phyloP scores from a whole-genome alignment of 192 early-diverging fungal species.

The Linnemannia schmuckeri region DNA sequence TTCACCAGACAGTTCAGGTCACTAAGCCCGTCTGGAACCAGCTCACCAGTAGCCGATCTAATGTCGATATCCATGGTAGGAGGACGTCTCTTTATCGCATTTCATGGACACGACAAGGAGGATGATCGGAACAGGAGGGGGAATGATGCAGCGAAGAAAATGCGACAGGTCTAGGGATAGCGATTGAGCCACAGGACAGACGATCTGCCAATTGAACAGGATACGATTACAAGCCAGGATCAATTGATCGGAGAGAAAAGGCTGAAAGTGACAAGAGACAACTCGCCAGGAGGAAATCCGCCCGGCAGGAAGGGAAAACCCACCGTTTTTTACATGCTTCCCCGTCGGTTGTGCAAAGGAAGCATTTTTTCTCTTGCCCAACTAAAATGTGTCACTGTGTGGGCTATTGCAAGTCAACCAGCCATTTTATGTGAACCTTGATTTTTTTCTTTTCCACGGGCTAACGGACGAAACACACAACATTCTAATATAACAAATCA shows the following conservation, averaged over 20 bases:
- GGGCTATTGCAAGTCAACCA: not conserved
- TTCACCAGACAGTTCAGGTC: conserved; percentile 49
- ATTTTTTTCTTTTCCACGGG: conserved; percentile 10
- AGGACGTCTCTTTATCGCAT: not conserved
- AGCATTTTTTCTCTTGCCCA: not conserved
- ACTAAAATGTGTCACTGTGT: not conserved
- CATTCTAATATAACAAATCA: conserved; percentile 42
- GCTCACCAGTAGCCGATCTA: not conserved
- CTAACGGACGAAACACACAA: not conserved
- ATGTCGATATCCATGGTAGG: conserved; percentile 26
- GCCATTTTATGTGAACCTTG: conserved; percentile 14
- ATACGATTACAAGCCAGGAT: not conserved
- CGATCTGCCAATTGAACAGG: not conserved
- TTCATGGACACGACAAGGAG: not conserved
- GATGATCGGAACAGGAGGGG: not conserved
- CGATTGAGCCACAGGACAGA: not conserved
- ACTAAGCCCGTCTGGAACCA: conserved; percentile 40
- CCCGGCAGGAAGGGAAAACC: not conserved
- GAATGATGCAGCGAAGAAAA: not conserved
- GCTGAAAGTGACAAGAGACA: not conserved
- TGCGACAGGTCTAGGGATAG: not conserved
- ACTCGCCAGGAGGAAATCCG: not conserved
- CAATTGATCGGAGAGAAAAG: not conserved
- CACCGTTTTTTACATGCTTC: not conserved
- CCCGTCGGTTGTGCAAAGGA: not conserved